Evolutionary conservation across 345 rosid species (phyloP), one percentile per base, ranked within the genome.

Genomic region (Crucihimalaya himalaica): DNA sequence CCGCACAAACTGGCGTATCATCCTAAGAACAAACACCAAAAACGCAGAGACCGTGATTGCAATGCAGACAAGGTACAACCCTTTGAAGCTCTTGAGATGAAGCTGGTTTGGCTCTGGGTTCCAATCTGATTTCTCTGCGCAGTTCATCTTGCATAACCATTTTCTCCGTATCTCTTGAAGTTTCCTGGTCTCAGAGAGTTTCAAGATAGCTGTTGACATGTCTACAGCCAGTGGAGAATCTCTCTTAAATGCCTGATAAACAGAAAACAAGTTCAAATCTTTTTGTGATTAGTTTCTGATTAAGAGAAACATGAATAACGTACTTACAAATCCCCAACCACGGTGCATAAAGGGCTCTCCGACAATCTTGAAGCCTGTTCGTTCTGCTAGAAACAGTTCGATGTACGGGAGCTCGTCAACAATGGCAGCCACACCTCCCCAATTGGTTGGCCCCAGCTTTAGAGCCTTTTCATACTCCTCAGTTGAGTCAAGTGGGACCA

Each of bases 301-400:
- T 6, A 68, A 40, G 47, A 52, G 34, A 63, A 70, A 64, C 76
- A 32, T 55, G 16, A 8, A n/a, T 21, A 42, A 12, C 10, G 25
- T 62, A 86, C 98, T 89, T 85, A 94, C 98, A 34, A 94, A 94
- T 78, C 98, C 98, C 97, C 97, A 94, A 66, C 97, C 98, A 42
- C 83, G 83, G 66, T 66, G 85, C 68, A 90, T 91, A 80, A 94
- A 94, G 35, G 81, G 83, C 70, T 81, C 88, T 68, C 98, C 98
- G 8, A 89, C 74, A 53, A 89, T 88, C 56, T 90, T 90, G 65
- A 87, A 91, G 32, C 87, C 86, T 1, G 76, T 40, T 50, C 32
- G 85, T 13, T 68, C 74, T 19, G 87, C 77, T 70, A 94, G 82
- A 79, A 94, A 94, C 67, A 85, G 62, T 42, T 89, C 90, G n/a